Evolutionary conservation across 148 eudicot genomes (phyloP).

Genomic region (Rhododendron griersonianum): DNA sequence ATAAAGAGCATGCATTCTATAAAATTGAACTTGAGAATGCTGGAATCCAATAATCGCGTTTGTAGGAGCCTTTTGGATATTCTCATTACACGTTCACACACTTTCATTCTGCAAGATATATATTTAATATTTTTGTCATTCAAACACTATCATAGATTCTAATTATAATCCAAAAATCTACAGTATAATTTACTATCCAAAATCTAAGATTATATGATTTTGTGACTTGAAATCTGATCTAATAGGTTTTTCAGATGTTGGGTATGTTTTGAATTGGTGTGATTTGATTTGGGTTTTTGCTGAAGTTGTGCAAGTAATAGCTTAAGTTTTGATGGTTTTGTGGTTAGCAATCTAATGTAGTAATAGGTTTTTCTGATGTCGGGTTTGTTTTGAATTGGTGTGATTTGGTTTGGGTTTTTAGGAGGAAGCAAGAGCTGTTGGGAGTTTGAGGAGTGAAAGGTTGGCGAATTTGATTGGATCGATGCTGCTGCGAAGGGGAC

Average conservation of each 20-base stretch:
- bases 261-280: neutral
- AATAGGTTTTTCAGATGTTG: neutral
- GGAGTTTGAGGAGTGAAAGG: slow-evolving; percentile 55
- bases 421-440: slow-evolving; percentile 66
- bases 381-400: slow-evolving; percentile 1
- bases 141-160: neutral
- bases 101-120: too few relatives aligned
- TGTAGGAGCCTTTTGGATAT: too few relatives aligned
- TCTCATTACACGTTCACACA: too few relatives aligned
- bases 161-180: too few relatives aligned
- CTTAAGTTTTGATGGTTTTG: neutral
- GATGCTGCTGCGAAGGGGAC: slow-evolving; percentile 52
- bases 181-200: too few relatives aligned
- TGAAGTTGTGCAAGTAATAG: neutral
- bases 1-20: too few relatives aligned
- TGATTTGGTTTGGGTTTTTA: slow-evolving; percentile 14
- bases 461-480: slow-evolving; percentile 61
- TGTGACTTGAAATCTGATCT: neutral
- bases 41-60: too few relatives aligned
- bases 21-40: too few relatives aligned
- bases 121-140: too few relatives aligned
- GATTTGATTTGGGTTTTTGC: neutral
- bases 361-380: neutral
- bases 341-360: neutral
- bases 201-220: neutral